Base-by-base conservation (phyloP, 306 rosid species). In the Corylus avellana region DNA sequence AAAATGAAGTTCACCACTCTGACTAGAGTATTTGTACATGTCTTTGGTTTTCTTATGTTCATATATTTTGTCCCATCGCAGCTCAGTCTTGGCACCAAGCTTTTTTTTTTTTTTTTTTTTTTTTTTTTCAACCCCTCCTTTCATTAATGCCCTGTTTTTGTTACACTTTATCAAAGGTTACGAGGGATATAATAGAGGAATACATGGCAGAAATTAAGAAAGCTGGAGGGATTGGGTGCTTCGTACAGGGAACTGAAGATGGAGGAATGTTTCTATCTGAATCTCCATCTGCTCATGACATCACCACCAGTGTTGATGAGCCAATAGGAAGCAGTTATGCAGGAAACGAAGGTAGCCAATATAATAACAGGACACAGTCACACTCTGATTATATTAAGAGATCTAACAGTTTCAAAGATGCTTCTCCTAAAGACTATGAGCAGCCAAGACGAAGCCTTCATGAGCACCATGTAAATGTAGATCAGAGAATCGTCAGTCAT, bases 201-300 rank as follows among this genome's bases (percentile, higher is more conserved):
- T 91, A 75, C 85, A 95, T 87, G 97, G 99, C 86, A 81, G 96
- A 93, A 83, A 92, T 91, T 78, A 88, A 84, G 77, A 80, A 84
- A 76, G 97, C 90, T 56, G 92, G 91, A 71, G 97, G 92, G 49
- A 84, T 90, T 67, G 93, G 89, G 73, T 84, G 86, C 84, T 89
- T 91, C 66, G 86, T 82, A 81, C 85, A 84, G 75, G 88, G 75
- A 80, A 72, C 82, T 83, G 84, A 79, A 55, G 85, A 78, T 68
- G 81, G 78, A 77, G 87, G 61, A 78, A 50, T 59, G 74, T 32
- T 77, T 78, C 81, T 86, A 64, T 78, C 62, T 4, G 79, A 88
- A 78, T 81, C 81, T 61, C 77, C 80, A 69, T 76, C 84, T 75
- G 73, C 79, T 61, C 81, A 72, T 79, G 86, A 67, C 79, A 75